Evolutionary conservation across 352 stramenopile species (phyloP).

Genomic region (Achlya hypogyna): DNA sequence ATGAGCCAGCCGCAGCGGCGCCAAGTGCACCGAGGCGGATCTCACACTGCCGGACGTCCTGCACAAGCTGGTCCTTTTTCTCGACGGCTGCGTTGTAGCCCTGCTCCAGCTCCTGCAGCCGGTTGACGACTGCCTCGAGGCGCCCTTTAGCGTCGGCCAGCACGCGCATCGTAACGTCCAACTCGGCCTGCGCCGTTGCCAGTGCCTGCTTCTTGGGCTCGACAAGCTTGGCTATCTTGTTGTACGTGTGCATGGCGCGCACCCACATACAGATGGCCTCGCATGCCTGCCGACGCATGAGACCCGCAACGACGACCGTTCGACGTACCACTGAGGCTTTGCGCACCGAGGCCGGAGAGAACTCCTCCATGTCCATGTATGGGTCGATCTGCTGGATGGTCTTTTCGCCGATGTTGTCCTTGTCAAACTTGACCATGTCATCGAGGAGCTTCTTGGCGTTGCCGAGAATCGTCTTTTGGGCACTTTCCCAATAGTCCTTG

Average conservation of each 20-base stretch:
- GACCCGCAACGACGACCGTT: neutral
- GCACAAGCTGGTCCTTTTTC: slow-evolving; percentile 80
- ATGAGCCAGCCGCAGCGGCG: neutral
- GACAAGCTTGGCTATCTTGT: slow-evolving; percentile 88
- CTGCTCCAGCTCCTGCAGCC: slow-evolving; percentile 82
- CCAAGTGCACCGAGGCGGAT: slow-evolving; percentile 39
- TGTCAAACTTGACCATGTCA: slow-evolving; percentile 86
- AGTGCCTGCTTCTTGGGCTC: slow-evolving; percentile 88
- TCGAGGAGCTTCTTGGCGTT: slow-evolving; percentile 87
- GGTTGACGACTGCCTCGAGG: slow-evolving; percentile 77
- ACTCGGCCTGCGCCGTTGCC: slow-evolving; percentile 62
- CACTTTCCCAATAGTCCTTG: slow-evolving; percentile 86
- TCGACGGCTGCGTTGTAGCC: slow-evolving; percentile 82
- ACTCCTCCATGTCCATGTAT: slow-evolving; percentile 88
- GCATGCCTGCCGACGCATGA: slow-evolving; percentile 40
- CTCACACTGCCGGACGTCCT: slow-evolving; percentile 72
- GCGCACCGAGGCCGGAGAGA: slow-evolving; percentile 78
- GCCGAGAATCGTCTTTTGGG: slow-evolving; percentile 75
- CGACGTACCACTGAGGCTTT: slow-evolving; percentile 66
- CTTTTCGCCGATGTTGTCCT: slow-evolving; percentile 83
- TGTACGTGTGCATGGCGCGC: slow-evolving; percentile 89
- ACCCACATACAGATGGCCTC: slow-evolving; percentile 93
- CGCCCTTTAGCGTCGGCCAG: slow-evolving; percentile 78
- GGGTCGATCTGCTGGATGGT: slow-evolving; percentile 81
- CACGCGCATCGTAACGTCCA: slow-evolving; percentile 82